Base-by-base conservation (phyloP, 768 basidiomycete species). In the Galerina sulciceps region DNA sequence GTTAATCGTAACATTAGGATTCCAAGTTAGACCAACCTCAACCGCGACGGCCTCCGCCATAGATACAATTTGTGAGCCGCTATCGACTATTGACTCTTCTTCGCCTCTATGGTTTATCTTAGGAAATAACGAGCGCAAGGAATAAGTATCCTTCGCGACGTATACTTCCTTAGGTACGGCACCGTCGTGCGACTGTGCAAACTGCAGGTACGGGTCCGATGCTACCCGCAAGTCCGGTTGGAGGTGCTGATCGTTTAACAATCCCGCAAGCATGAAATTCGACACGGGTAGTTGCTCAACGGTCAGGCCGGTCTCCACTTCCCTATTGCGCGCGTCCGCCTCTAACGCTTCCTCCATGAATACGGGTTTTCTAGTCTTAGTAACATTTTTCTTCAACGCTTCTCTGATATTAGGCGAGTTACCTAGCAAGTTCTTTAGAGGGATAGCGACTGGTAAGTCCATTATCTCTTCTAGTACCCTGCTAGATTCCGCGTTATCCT, bases 41-140 rank as follows among this genome's bases (percentile, higher is more conserved):
- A 61, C 22, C 38, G 64, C 64, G 4, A 67, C 55, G 6, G 60
- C 66, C 36, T 67, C 57, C 0, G 68, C 67, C 63, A 73, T 72
- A 0, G 69, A 59, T 0, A 74, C 56, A n/a, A 74, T 68, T 20
- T 71, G 65, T 2, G 68, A 72, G 0, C 73, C 69, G 11, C 58
- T 38, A 40, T 74, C 69, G 1, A 70, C 36, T 2, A 73, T 58
- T n/a, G 40, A 54, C 41, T 65, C 65, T 1, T 63, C 53, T 4
- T 57, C 23, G 1, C 52, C 22, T 10, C 20, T 48, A 14, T 61
- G 55, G 55, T 70, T 63, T 2, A 71, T 51, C 1, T 55, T 10
- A 15, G 62, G 58, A 5, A 46, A 45, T 8, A 68, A 56, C 1
- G 65, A 49, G 3, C 63, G 44, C 6, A 72, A 49, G 0, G 64